These are phyloP conservation scores for Cladophialophora bantiana DNA, from an alignment of 2,329 filamentous ascomycete genomes.

Conservation along the genomic window DNA sequence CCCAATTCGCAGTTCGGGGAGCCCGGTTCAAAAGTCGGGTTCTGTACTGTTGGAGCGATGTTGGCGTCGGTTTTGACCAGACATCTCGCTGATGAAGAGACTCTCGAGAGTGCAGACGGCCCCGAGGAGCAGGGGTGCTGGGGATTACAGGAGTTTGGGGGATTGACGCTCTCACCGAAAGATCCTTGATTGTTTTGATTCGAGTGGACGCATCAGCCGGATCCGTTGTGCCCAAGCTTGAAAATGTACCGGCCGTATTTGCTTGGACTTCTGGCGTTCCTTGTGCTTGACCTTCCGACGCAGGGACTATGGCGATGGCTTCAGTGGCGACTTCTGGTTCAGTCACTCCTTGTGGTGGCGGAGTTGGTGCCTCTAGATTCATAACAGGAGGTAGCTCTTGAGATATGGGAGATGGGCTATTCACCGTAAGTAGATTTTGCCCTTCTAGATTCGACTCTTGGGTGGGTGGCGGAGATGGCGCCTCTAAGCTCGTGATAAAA, in stretches of 20 bases:
- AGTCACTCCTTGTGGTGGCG: background rate
- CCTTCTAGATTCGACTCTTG: too few relatives aligned
- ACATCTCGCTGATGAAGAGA: background rate
- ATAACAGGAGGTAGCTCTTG: background rate
- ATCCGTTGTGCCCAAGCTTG: background rate
- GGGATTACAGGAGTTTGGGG: too few relatives aligned
- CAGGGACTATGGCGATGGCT: background rate
- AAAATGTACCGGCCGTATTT: background rate
- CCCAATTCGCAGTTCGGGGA: constrained; percentile 23
- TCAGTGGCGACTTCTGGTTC: background rate
- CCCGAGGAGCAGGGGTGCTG: background rate
- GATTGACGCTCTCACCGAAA: background rate
- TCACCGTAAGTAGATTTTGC: background rate
- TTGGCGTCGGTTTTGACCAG: constrained; percentile 11
- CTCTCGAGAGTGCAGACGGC: background rate
- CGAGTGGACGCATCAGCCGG: background rate
- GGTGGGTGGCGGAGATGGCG: background rate
- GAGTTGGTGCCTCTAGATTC: background rate
- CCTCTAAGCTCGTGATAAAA: background rate
- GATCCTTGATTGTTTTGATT: background rate
- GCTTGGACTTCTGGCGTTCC: background rate
- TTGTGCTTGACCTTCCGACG: background rate
- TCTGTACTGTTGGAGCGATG: constrained; percentile 27
- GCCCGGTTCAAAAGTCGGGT: constrained; percentile 21
- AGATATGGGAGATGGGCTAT: background rate